Evolutionary conservation across 1,139 yeast genomes (phyloP).

Genomic region (Yamadazyma diospyri): DNA sequence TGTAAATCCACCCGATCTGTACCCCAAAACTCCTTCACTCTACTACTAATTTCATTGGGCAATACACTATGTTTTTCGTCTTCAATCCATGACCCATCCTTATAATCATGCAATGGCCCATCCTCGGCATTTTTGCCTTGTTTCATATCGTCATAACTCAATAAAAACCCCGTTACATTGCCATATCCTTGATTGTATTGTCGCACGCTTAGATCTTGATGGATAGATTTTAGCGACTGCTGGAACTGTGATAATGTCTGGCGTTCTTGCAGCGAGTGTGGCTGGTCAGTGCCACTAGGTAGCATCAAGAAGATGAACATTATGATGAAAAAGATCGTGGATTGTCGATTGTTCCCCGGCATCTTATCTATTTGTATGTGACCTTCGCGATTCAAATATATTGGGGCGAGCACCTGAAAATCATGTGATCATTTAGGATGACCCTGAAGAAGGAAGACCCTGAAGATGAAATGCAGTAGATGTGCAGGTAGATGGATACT

Average conservation of each 20-base stretch:
- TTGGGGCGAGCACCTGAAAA: too few relatives aligned
- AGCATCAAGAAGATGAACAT: constrained; percentile 35
- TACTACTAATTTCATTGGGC: constrained; percentile 53
- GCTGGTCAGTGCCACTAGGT: constrained; percentile 29
- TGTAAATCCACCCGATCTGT: constrained; percentile 15
- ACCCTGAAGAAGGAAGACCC: too few relatives aligned
- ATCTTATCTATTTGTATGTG: too few relatives aligned
- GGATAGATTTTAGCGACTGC: constrained; percentile 28
- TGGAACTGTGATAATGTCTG: constrained; percentile 27
- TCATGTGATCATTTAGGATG: too few relatives aligned
- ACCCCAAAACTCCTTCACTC: constrained; percentile 52
- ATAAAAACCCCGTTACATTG: constrained; percentile 67
- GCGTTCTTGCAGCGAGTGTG: constrained; percentile 27
- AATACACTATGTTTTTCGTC: constrained; percentile 53
- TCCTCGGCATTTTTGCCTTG: constrained; percentile 41
- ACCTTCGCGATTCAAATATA: too few relatives aligned
- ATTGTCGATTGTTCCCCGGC: constrained; percentile 35
- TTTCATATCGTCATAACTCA: constrained; percentile 56
- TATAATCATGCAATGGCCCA: constrained; percentile 54
- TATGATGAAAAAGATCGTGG: constrained; percentile 34
- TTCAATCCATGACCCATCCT: constrained; percentile 49
- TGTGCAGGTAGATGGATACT: too few relatives aligned
- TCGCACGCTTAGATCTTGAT: constrained; percentile 33
- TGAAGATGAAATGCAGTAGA: too few relatives aligned
- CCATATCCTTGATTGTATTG: constrained; percentile 57